Evolutionary conservation across 2,329 filamentous ascomycete species (phyloP), one percentile per base, ranked within the genome.

Genomic region (Diplodia corticola): DNA sequence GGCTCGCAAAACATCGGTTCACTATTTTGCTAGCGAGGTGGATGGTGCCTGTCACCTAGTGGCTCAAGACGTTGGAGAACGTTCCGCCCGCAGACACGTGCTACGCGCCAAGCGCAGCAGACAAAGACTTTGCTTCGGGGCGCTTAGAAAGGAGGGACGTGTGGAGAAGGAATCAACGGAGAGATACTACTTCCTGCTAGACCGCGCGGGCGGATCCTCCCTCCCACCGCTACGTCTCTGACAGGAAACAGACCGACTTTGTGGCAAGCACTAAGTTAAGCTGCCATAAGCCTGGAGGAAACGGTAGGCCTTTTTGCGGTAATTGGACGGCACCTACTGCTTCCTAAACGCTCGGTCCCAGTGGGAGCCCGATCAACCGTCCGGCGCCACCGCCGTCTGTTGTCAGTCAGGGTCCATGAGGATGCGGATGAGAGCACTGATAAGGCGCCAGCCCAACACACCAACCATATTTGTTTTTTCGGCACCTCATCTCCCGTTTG

Each of bases 201-300:
- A 20, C n/a, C n/a, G 5, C 17, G 37, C 37, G 40, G 40, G 40
- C 26, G 17, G 50, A 28, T 30, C 49, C 24, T 30, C 26, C 15
- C 26, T 13, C 48, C 49, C 50, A 53, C 26, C 50, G 50, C 50
- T n/a, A n/a, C 17, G 15, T 10, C 17, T 17, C 9, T 44, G 40
- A 44, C 26, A 53, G 50, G 9, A 24, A 50, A 50, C 50, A 53
- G 26, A 53, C 50, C 50, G 50, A 53, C 50, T 28, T 53, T 53
- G 50, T 53, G 50, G 50, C 50, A 28, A 53, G 17, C 2, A 28
- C 3, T n/a, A n/a, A n/a, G n/a, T n/a, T n/a, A n/a, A n/a, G n/a
- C n/a, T 44, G 9, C 37, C 17, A 17, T 15, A 33, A 33, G 30
- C 30, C 30, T n/a, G 30, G 10, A 9, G 10, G 7, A 44, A 20